Evolutionary conservation across 331 rosid species (phyloP), one percentile per base, ranked within the genome.

Genomic region (Telfairia occidentalis): DNA sequence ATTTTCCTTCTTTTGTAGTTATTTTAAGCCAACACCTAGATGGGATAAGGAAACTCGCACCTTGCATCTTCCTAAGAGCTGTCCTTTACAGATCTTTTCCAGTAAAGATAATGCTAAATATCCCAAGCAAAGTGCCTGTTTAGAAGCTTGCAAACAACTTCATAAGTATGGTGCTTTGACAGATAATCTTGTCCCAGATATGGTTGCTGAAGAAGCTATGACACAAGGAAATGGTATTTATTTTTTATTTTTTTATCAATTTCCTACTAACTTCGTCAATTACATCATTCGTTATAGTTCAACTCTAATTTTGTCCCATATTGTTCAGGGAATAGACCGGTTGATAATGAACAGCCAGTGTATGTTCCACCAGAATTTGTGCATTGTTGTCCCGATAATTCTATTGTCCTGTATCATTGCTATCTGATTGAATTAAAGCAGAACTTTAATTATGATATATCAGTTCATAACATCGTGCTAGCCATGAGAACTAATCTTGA

Each of bases 61-160:
- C 2, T 73, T 93, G 50, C 60, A 81, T 82, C 96, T 93, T 75
- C 98, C 98, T 5, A 93, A 88, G 85, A 88, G 89, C 76, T 89
- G 94, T 71, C 96, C 97, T 21, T 35, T 91, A 53, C 82, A 69
- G 19, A n/a, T 78, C 70, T 77, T 91, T 81, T 32, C 26, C 53
- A 90, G 85, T 6, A 66, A 87, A 78, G 92, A 90, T 48, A 78
- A 82, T 46, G 19, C 13, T 18, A 89, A 86, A 72, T 0, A 43
- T 71, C 55, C 84, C 50, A 91, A 91, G 89, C 88, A 88, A 69
- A 78, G 77, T 38, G 96, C 97, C 42, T 93, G 96, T 78, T 92
- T 93, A 80, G 91, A 93, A 87, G 98, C 96, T 29, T 93, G 98
- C 84, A 93, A 85, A 79, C 82, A 86, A 84, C 96, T 91, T 80